Percentiles rank a stretch among this genome's conserved stretches.
Conservation (phyloP, 2,329 filamentous ascomycete genomes). For the Colletotrichum ledebouriae region DNA sequence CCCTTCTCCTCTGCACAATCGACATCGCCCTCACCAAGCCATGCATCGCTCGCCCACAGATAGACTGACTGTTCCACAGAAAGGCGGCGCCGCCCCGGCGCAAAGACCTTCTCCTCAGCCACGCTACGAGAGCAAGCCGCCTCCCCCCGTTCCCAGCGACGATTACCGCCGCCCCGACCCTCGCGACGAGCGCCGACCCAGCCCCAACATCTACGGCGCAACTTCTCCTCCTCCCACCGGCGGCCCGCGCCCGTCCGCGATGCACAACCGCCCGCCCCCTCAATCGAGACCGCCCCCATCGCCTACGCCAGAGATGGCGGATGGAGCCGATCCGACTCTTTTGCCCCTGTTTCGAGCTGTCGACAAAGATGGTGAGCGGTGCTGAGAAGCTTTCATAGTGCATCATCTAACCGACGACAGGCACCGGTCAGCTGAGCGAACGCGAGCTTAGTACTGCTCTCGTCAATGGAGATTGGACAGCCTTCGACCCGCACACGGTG, state of each 20-base stretch:
- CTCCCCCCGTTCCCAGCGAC: slow-evolving; percentile 55
- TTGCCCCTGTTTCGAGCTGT: slow-evolving; percentile 91
- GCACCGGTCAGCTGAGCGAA: slow-evolving; percentile 86
- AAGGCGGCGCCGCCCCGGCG: slow-evolving; percentile 43
- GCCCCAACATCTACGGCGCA: slow-evolving; percentile 55
- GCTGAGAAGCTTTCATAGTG: not conserved
- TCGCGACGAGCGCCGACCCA: slow-evolving; percentile 45
- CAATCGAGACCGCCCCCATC: slow-evolving; percentile 75
- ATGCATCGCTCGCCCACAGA: slow-evolving; percentile 41
- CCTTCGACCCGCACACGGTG: slow-evolving; percentile 94
- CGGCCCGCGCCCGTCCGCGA: slow-evolving; percentile 55
- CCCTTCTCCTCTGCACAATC: slow-evolving; percentile 23
- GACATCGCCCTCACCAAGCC: slow-evolving; percentile 23
- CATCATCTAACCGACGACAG: slow-evolving; percentile 53
- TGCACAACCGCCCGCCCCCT: slow-evolving; percentile 66
- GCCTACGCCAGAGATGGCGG: slow-evolving; percentile 63
- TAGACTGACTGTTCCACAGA: slow-evolving; percentile 41
- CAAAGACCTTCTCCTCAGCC: slow-evolving; percentile 45
- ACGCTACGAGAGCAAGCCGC: slow-evolving; percentile 65
- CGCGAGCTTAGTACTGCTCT: slow-evolving; percentile 88
- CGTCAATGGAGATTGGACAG: slow-evolving; percentile 95
- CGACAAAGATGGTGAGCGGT: slow-evolving; percentile 79
- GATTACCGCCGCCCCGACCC: slow-evolving; percentile 47
- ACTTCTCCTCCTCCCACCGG: slow-evolving; percentile 66
- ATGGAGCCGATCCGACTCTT: slow-evolving; percentile 77